phyloP scores from a whole-genome alignment of 345 rosid species.

The Salix exigua region DNA sequence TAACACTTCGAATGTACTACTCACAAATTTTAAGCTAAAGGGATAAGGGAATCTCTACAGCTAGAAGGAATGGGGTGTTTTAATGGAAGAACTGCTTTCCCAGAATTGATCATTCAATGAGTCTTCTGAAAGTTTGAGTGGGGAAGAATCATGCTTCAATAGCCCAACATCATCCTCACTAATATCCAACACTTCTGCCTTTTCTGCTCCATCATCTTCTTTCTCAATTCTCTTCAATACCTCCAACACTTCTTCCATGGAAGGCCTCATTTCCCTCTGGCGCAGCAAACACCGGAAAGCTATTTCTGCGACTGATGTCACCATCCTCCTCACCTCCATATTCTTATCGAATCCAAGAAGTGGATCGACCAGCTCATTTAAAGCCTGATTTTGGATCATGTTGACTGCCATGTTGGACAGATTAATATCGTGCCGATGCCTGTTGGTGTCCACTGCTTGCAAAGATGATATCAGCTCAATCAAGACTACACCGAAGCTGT shows the following conservation, averaged over 20 bases:
- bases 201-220: conserved; percentile 23
- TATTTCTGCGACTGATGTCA: conserved; percentile 59
- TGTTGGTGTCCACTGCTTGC: conserved; percentile 62
- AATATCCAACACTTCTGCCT: conserved; percentile 41
- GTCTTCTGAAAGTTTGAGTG: conserved; percentile 38
- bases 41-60: not conserved
- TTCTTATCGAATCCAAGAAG: conserved; percentile 56
- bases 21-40: not conserved
- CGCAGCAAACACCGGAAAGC: conserved; percentile 80
- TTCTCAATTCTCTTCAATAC: conserved; percentile 42
- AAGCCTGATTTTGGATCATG: conserved; percentile 58
- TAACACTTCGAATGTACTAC: not conserved
- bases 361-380: conserved; percentile 70
- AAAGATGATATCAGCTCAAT: conserved; percentile 63
- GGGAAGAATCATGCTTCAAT: conserved; percentile 40
- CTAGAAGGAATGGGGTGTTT: conserved; percentile 28
- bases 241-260: conserved; percentile 65
- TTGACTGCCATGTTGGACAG: conserved; percentile 68
- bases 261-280: conserved; percentile 68
- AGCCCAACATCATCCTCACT: conserved; percentile 49
- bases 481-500: too few species aligned
- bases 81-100: conserved; percentile 42
- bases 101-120: conserved; percentile 49
- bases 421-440: conserved; percentile 66
- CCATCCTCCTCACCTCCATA: conserved; percentile 29